These are phyloP conservation scores for Scenedesmus sp. DNA, from an alignment of 163 green algal species.

Conservation along the genomic window DNA sequence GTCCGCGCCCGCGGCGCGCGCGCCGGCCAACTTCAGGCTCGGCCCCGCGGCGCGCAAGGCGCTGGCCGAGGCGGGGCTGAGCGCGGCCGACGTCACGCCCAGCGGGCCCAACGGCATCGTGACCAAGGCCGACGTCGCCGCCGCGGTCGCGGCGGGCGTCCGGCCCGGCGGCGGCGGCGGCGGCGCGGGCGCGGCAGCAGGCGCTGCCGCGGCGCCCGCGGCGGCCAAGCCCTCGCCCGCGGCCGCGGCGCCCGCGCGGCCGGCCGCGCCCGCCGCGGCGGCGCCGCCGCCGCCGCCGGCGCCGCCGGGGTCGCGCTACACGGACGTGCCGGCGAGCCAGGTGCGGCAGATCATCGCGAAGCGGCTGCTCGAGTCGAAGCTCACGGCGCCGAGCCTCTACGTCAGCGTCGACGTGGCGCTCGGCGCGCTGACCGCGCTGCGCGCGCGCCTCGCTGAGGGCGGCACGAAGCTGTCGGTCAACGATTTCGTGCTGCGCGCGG, in stretches of 20 bases:
- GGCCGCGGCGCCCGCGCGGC: slow-evolving; percentile 2
- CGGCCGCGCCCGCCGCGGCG: slow-evolving; percentile 41
- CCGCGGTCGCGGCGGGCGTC: slow-evolving; percentile 57
- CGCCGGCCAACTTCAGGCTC: slow-evolving; percentile 47
- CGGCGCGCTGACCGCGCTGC: slow-evolving; percentile 57
- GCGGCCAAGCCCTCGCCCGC: slow-evolving; percentile 26
- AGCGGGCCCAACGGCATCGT: slow-evolving; percentile 76
- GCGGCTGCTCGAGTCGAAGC: slow-evolving; percentile 73
- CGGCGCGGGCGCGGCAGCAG: too few species aligned
- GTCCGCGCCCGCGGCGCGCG: slow-evolving; percentile 15
- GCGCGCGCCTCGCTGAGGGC: slow-evolving; percentile 63
- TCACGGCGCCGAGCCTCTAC: slow-evolving; percentile 79
- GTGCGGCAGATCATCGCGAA: slow-evolving; percentile 66
- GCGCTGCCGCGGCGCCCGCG: slow-evolving; percentile 15
- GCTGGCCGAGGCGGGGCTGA: slow-evolving; percentile 50
- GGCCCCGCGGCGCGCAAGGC: slow-evolving; percentile 64
- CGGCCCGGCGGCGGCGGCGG: slow-evolving; percentile 18
- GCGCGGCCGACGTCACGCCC: slow-evolving; percentile 36
- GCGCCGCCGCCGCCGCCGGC: neutral
- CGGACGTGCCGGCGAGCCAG: slow-evolving; percentile 59
- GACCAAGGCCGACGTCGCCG: slow-evolving; percentile 78
- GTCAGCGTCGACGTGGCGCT: slow-evolving; percentile 66
- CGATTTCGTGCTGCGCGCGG: slow-evolving; percentile 87
- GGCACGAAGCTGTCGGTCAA: slow-evolving; percentile 58
- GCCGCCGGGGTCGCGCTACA: slow-evolving; percentile 41